These are phyloP conservation scores for Candida fluviatilis DNA, from an alignment of 805 yeast genomes.

Conservation along the genomic window DNA sequence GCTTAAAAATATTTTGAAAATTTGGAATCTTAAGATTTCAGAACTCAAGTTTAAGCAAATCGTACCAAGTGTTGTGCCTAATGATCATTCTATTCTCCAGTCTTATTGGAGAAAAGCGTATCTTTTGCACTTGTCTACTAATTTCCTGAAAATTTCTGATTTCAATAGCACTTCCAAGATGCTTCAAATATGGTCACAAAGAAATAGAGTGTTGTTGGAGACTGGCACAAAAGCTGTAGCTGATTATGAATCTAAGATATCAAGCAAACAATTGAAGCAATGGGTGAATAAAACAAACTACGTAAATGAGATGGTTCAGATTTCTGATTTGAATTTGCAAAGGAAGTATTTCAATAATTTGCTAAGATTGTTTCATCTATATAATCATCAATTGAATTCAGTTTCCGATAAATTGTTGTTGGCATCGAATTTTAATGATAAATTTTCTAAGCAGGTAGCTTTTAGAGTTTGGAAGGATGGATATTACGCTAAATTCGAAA, in stretches of 20 bases:
- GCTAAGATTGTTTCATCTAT: conserved; percentile 3
- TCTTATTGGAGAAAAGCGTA: background rate
- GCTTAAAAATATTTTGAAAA: conserved; percentile 6
- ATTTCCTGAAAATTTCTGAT: background rate
- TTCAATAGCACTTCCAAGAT: background rate
- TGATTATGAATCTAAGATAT: background rate
- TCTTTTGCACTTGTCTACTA: background rate
- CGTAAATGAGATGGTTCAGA: conserved; percentile 7
- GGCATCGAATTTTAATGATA: background rate
- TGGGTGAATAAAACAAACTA: conserved; percentile 6
- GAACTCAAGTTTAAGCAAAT: background rate
- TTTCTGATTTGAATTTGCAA: conserved; percentile 18
- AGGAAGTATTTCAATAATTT: conserved; percentile 15
- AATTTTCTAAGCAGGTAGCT: conserved; percentile 4
- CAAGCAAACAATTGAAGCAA: background rate
- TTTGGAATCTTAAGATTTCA: conserved; percentile 13
- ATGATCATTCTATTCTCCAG: background rate
- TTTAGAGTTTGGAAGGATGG: conserved; percentile 20
- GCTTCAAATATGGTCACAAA: background rate
- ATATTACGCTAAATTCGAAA: conserved; percentile 19
- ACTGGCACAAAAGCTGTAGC: background rate
- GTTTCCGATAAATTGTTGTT: conserved; percentile 2
- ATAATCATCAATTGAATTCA: conserved; percentile 5
- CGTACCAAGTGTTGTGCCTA: background rate
- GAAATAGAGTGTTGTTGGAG: background rate